These are phyloP conservation scores for Prunus yedoensis DNA, from an alignment of 331 rosid species.

Conservation along the genomic window DNA sequence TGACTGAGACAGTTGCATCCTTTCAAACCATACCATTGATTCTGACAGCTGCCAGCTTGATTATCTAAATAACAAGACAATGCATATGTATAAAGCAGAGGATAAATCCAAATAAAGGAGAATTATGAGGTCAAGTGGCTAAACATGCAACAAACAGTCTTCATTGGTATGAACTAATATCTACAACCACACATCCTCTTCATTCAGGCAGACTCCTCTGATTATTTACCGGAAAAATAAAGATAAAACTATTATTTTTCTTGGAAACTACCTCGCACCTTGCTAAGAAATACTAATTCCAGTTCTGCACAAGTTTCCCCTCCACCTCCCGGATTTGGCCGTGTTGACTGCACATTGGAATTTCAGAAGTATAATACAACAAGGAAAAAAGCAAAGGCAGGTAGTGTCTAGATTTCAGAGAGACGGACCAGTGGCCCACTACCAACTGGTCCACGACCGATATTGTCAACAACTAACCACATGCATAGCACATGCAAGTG, in stretches of 20 bases:
- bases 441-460: no score
- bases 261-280: slow-evolving; percentile 45
- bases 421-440: no score
- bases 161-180: background rate
- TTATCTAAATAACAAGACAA: slow-evolving; percentile 49
- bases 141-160: background rate
- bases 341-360: slow-evolving; percentile 66
- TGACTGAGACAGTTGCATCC: slow-evolving; percentile 78
- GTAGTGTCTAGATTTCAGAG: background rate
- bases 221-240: background rate
- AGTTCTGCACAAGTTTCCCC: slow-evolving; percentile 98
- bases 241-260: background rate
- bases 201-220: background rate
- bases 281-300: slow-evolving; percentile 76
- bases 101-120: background rate
- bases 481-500: no score
- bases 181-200: background rate
- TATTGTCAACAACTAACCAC: no score
- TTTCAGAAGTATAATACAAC: slow-evolving; percentile 4
- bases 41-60: slow-evolving; percentile 94
- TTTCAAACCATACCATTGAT: slow-evolving; percentile 94
- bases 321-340: slow-evolving; percentile 93
- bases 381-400: background rate
- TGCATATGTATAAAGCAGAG: background rate
- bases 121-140: background rate